Evolutionary conservation across 2,329 filamentous ascomycete species (phyloP).

Genomic region (Ophiostoma sp.): DNA sequence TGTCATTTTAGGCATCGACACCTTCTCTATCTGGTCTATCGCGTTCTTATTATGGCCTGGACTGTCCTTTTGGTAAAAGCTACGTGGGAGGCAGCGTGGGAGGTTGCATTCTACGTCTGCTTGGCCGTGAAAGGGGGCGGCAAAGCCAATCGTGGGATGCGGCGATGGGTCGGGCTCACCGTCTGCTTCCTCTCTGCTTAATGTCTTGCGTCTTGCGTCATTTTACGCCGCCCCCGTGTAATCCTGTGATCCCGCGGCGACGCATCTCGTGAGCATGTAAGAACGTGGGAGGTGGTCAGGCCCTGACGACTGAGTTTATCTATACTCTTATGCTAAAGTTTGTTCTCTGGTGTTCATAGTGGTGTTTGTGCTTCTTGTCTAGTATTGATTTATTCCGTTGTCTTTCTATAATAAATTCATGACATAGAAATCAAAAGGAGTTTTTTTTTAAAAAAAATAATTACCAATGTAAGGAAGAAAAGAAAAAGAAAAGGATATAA

Average conservation of each 20-base stretch:
- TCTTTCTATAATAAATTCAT: background rate
- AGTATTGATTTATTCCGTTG: no score
- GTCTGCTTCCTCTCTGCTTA: background rate
- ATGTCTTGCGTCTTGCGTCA: constrained; percentile 8
- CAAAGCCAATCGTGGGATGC: background rate
- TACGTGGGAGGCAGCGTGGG: constrained; percentile 9
- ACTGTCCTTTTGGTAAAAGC: background rate
- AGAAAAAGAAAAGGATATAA: background rate
- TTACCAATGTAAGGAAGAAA: background rate
- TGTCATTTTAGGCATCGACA: no score
- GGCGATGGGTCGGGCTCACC: background rate
- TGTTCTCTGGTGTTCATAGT: no score
- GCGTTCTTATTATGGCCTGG: no score
- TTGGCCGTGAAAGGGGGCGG: background rate
- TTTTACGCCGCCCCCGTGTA: background rate
- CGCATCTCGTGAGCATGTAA: no score
- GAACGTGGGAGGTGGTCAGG: no score
- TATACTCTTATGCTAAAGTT: no score
- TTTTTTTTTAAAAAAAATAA: background rate
- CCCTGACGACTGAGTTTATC: no score
- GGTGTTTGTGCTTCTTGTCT: no score
- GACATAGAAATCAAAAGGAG: background rate
- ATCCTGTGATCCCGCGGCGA: background rate
- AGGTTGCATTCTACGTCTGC: background rate
- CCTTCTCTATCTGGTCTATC: no score